A percentile compares a stretch with the other conserved stretches of the same genome.
Conservation (phyloP, 805 yeast species). For the Candida loeiensis region DNA sequence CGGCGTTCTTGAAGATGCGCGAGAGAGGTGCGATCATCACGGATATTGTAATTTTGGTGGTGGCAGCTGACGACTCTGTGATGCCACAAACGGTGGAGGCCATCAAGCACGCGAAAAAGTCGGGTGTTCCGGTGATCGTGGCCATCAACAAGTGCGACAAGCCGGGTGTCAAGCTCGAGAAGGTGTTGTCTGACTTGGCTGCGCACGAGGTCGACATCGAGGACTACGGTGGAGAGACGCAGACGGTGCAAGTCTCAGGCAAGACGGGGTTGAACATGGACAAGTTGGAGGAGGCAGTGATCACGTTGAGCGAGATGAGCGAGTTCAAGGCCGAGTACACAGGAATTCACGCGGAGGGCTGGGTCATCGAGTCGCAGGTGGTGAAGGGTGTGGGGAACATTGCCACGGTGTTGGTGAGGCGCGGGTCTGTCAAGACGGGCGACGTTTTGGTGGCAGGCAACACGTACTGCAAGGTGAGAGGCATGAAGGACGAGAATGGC, state of each 20-base stretch:
- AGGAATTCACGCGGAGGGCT: slow-evolving; percentile 69
- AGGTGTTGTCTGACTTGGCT: slow-evolving; percentile 74
- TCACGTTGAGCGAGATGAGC: slow-evolving; percentile 76
- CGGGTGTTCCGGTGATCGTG: slow-evolving; percentile 80
- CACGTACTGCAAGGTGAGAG: slow-evolving; percentile 79
- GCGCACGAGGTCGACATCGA: slow-evolving; percentile 79
- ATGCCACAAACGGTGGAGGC: slow-evolving; percentile 98
- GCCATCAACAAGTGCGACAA: slow-evolving; percentile 93
- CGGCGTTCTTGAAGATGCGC: slow-evolving; percentile 93
- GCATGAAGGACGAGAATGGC: slow-evolving; percentile 72
- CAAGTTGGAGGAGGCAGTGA: slow-evolving; percentile 81
- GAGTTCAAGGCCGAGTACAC: slow-evolving; percentile 63
- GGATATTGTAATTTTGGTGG: slow-evolving; percentile 87
- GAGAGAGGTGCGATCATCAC: slow-evolving; percentile 95
- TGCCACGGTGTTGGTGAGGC: slow-evolving; percentile 78
- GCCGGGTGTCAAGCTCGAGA: slow-evolving; percentile 68
- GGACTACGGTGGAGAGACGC: slow-evolving; percentile 93
- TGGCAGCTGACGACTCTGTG: slow-evolving; percentile 95
- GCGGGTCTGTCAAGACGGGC: slow-evolving; percentile 74
- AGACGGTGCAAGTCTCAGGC: slow-evolving; percentile 83
- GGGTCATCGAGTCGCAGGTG: slow-evolving; percentile 82
- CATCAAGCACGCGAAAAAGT: slow-evolving; percentile 81
- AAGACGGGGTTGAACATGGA: slow-evolving; percentile 88
- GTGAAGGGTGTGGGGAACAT: slow-evolving; percentile 79
- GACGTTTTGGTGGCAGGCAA: slow-evolving; percentile 78